Evolutionary conservation across 345 rosid species (phyloP).

Genomic region (Garcia nutans): DNA sequence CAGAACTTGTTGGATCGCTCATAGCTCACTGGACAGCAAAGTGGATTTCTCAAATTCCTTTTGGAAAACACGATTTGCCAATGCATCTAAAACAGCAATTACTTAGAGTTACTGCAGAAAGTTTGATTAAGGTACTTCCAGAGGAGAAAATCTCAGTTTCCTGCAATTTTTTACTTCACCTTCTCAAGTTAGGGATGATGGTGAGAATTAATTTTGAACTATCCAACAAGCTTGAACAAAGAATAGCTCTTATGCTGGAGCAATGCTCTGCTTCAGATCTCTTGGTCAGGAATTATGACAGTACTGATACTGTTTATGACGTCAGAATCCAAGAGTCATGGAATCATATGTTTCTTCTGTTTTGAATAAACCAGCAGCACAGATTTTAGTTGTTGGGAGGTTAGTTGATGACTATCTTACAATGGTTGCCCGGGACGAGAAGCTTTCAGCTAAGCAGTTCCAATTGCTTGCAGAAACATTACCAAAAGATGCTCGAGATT

Average conservation of each 20-base stretch:
- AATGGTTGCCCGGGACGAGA: conserved; percentile 42
- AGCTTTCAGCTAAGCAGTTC: conserved; percentile 36
- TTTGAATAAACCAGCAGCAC: conserved; percentile 21
- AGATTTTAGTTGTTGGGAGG: conserved; percentile 38
- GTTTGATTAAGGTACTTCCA: conserved; percentile 48
- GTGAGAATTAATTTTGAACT: conserved; percentile 31
- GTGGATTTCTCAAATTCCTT: conserved; percentile 43
- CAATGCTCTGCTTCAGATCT: conserved; percentile 43
- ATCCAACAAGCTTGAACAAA: conserved; percentile 25
- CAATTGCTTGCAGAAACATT: conserved; percentile 37
- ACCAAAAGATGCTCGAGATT: conserved; percentile 38
- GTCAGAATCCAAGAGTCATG: conserved; percentile 38
- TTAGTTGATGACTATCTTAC: conserved; percentile 50
- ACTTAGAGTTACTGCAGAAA: conserved; percentile 36
- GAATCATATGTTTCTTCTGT: conserved; percentile 34
- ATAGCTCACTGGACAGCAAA: conserved; percentile 48
- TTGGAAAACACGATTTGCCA: conserved; percentile 26
- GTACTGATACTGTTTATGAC: conserved; percentile 33
- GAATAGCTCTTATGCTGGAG: conserved; percentile 46
- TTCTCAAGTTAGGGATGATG: conserved; percentile 41
- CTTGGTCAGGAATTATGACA: conserved; percentile 38
- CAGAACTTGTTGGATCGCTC: conserved; percentile 46
- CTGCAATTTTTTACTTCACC: conserved; percentile 54
- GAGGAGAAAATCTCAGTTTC: conserved; percentile 43
- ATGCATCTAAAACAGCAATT: conserved; percentile 29